Percentiles rank a stretch among this genome's conserved stretches.
phyloP scores from a whole-genome alignment of 2,329 filamentous ascomycete genomes.

The Pseudogymnoascus sp. region DNA sequence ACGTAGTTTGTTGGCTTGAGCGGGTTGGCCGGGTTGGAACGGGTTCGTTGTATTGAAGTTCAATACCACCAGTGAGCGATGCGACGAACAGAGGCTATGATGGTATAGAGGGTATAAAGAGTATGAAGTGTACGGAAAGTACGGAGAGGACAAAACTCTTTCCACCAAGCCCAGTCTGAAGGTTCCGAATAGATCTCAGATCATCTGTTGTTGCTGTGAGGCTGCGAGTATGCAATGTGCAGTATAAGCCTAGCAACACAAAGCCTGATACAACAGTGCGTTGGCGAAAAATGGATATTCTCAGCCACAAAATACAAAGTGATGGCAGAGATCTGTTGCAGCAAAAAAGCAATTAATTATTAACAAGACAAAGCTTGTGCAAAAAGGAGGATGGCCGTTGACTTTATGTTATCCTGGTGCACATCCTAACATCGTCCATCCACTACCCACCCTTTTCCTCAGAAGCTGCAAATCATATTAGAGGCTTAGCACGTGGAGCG shows the following conservation, averaged over 20 bases:
- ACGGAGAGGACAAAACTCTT: neutral
- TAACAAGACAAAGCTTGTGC: neutral
- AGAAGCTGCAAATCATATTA: neutral
- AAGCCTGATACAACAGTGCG: constrained; percentile 4
- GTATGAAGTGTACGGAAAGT: neutral
- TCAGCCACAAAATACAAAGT: neutral
- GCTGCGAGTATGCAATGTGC: neutral
- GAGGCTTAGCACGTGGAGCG: constrained; percentile 3
- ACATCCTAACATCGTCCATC: neutral
- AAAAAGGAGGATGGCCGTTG: constrained; percentile 6
- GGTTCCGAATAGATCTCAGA: neutral
- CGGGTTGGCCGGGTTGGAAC: neutral
- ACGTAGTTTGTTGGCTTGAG: neutral
- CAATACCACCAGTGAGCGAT: neutral
- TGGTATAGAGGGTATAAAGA: neutral
- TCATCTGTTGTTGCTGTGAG: neutral
- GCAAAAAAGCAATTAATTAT: neutral
- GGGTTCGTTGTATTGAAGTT: neutral
- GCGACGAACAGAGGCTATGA: neutral
- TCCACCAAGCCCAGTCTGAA: neutral
- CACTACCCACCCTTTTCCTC: neutral
- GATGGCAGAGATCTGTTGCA: neutral
- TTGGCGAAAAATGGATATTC: neutral
- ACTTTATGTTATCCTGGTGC: constrained; percentile 5
- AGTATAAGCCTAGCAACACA: constrained; percentile 1